Base-by-base conservation (phyloP, 345 rosid species). In the Pistacia vera region DNA sequence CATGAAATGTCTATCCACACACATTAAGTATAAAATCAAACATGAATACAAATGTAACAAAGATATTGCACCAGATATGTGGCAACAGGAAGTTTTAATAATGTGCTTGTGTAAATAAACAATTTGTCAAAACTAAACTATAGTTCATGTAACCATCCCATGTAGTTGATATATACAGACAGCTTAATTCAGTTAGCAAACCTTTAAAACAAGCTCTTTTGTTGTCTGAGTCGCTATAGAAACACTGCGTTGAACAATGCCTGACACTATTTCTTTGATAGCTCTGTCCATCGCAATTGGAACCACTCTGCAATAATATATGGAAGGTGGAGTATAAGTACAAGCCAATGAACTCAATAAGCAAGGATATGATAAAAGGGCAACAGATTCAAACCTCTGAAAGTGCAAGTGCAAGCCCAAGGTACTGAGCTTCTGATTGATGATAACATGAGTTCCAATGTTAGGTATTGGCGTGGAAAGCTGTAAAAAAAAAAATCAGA, bases 121-220 rank as follows among this genome's bases (percentile, higher is more conserved):
- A 25, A 25, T 25, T 25, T 25, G 25, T 25, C 25, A 25, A 25
- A 25, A 17, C 57, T 13, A 36, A 38, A 70, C 17, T 36, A 8
- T 8, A 57, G 30, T 72, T 59, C 41, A 46, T 22, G 4, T 13
- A 13, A 70, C 16, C 4, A 25, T 33, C 44, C 5, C 3, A 48
- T 44, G 14, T 7, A 70, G 5, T 73, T 51, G 65, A 55, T n/a
- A 66, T 5, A 11, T 13, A 61, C 69, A n/a, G 56, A 25, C 25
- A 25, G 25, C 72, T 72, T 60, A 38, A 11, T 57, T 71, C 62
- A 78, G 66, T n/a, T 28, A 56, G 67, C 81, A 74, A 78, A 95
- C 99, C 99, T 96, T 96, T 71, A 96, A 80, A 76, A 96, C 99
- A 83, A 96, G 97, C 81, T 96, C 98, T 83, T 96, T 96, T 68